These are phyloP conservation scores for Carex kokanica DNA, from an alignment of 176 grass and related monocot species.

Conservation along the genomic window DNA sequence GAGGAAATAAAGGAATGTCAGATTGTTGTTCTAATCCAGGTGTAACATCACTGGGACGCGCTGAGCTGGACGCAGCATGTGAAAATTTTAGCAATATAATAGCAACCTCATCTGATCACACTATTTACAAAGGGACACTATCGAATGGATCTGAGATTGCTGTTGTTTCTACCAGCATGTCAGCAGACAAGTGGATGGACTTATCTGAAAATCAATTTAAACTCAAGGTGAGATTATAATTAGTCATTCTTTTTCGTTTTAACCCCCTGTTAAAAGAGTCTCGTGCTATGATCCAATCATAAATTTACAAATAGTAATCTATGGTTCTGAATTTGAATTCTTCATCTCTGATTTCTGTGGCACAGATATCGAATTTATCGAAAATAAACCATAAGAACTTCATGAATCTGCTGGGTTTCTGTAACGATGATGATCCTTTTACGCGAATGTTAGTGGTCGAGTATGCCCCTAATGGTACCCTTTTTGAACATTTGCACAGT, in stretches of 20 bases:
- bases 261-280: background rate
- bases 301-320: background rate
- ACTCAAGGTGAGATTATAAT: slow-evolving; percentile 43
- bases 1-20: slow-evolving; percentile 6
- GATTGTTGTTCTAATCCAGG: slow-evolving; percentile 34
- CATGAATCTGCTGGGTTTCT: slow-evolving; percentile 81
- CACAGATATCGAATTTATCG: slow-evolving; percentile 58
- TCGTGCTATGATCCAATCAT: background rate
- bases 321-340: background rate
- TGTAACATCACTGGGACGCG: slow-evolving; percentile 48
- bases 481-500: slow-evolving; percentile 96
- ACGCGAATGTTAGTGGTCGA: slow-evolving; percentile 86
- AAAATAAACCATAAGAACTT: slow-evolving; percentile 89
- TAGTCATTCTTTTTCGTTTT: background rate
- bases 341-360: slow-evolving; percentile 5
- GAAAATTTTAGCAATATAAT: slow-evolving; percentile 86
- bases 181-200: slow-evolving; percentile 37
- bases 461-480: slow-evolving; percentile 71
- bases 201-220: slow-evolving; percentile 50
- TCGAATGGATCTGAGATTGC: slow-evolving; percentile 85
- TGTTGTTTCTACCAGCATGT: slow-evolving; percentile 49
- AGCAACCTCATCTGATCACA: slow-evolving; percentile 39
- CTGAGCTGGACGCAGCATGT: slow-evolving; percentile 60
- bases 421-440: slow-evolving; percentile 55
- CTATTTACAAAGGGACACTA: slow-evolving; percentile 67